These are phyloP conservation scores for Saccharata proteae DNA, from an alignment of 2,329 filamentous ascomycete species.

Conservation along the genomic window DNA sequence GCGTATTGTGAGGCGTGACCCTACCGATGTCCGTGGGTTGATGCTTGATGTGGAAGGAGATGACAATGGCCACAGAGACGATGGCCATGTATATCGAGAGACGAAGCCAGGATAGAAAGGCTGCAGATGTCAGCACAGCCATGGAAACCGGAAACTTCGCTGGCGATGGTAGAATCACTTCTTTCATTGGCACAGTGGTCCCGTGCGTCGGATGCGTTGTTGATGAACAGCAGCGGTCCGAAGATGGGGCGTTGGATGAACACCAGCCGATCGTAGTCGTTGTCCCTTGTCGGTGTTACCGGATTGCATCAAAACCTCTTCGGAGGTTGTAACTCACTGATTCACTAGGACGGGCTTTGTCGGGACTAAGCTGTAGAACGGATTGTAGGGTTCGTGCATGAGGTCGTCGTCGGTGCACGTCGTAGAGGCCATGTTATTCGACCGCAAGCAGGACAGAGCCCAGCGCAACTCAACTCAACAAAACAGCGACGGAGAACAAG, in stretches of 20 bases:
- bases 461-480: too few relatives aligned
- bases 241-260: slow-evolving; percentile 53
- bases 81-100: slow-evolving; percentile 84
- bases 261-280: slow-evolving; percentile 28
- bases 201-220: slow-evolving; percentile 60
- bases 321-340: slow-evolving; percentile 17
- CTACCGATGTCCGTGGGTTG: slow-evolving; percentile 43
- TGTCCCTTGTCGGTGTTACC: slow-evolving; percentile 21
- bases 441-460: too few relatives aligned
- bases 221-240: slow-evolving; percentile 60
- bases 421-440: too few relatives aligned
- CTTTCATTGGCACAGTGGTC: slow-evolving; percentile 73
- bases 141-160: neutral
- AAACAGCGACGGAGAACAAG: too few relatives aligned
- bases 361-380: slow-evolving; percentile 39
- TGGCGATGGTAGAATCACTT: slow-evolving; percentile 28
- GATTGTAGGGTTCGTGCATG: slow-evolving; percentile 31
- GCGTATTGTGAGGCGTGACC: slow-evolving; percentile 13
- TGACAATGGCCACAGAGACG: slow-evolving; percentile 76
- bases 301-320: neutral
- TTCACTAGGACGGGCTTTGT: slow-evolving; percentile 35
- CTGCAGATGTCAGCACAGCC: slow-evolving; percentile 13
- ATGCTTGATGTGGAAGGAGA: slow-evolving; percentile 82
- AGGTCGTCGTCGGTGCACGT: slow-evolving; percentile 4
- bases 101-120: slow-evolving; percentile 83